phyloP scores from a whole-genome alignment of 2,329 filamentous ascomycete species.

The Ascochyta fabae region DNA sequence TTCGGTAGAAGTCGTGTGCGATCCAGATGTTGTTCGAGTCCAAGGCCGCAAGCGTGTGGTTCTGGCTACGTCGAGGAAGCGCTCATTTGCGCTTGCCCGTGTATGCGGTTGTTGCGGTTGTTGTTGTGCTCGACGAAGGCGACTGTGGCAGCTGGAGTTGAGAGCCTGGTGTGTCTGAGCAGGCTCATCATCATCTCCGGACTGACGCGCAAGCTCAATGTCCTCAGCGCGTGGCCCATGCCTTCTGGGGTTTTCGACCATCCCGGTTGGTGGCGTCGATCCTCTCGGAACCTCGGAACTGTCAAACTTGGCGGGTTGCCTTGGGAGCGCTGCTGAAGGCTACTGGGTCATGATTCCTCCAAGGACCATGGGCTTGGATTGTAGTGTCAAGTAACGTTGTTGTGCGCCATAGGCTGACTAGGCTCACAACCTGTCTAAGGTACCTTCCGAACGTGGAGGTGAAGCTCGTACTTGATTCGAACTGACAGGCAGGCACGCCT shows the following conservation, averaged over 20 bases:
- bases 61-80: background rate
- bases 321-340: background rate
- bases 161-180: background rate
- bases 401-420: background rate
- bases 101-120: background rate
- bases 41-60: constrained; percentile 8
- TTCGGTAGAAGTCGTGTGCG: background rate
- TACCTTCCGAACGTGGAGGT: background rate
- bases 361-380: background rate
- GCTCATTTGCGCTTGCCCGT: constrained; percentile 3
- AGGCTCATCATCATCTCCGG: constrained; percentile 5
- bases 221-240: constrained; percentile 11
- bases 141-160: constrained; percentile 1
- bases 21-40: background rate
- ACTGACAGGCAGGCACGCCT: background rate
- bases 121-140: background rate
- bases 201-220: constrained; percentile 7
- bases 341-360: background rate
- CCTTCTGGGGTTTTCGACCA: constrained; percentile 7
- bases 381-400: background rate
- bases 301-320: constrained; percentile 5
- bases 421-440: background rate
- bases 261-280: constrained; percentile 15
- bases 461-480: background rate
- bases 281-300: constrained; percentile 15